Evolutionary conservation across 2,329 filamentous ascomycete genomes (phyloP).

Genomic region (Aspergillus pseudonomiae): DNA sequence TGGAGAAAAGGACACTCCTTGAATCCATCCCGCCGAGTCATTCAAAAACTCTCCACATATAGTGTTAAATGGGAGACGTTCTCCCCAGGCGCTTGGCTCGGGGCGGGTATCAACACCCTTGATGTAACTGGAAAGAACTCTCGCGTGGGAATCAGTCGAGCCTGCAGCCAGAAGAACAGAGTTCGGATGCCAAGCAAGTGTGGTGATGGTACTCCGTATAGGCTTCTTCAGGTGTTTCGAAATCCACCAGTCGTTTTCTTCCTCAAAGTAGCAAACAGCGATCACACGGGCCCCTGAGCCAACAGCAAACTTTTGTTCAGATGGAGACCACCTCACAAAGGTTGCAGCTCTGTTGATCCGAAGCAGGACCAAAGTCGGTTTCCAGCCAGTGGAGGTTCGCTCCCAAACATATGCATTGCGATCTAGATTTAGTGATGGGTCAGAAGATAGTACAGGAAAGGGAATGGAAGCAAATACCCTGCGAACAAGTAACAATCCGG

Average conservation of each 20-base stretch:
- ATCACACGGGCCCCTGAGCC: conserved; percentile 95
- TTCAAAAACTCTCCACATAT: conserved; percentile 97
- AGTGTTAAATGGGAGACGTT: conserved; percentile 95
- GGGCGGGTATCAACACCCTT: conserved; percentile 90
- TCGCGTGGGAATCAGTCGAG: conserved; percentile 94
- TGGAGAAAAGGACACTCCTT: conserved; percentile 89
- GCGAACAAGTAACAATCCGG: conserved; percentile 95
- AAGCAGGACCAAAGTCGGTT: conserved; percentile 93
- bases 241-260: conserved; percentile 99
- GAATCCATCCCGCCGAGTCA: conserved; percentile 95
- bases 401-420: conserved; percentile 99
- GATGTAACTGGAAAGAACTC: conserved; percentile 94
- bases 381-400: conserved; percentile 87
- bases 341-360: conserved; percentile 96
- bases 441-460: background rate
- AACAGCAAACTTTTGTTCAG: conserved; percentile 95
- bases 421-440: conserved; percentile 57
- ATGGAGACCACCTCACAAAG: conserved; percentile 95
- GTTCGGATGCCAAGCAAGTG: conserved; percentile 95
- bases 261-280: conserved; percentile 96
- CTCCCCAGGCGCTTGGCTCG: conserved; percentile 87
- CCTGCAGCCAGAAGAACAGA: conserved; percentile 91
- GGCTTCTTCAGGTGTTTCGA: conserved; percentile 99
- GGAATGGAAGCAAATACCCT: conserved; percentile 60
- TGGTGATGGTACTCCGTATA: conserved; percentile 94